phyloP scores from a whole-genome alignment of 495 filamentous ascomycete genomes.

The Cercophora sp. region DNA sequence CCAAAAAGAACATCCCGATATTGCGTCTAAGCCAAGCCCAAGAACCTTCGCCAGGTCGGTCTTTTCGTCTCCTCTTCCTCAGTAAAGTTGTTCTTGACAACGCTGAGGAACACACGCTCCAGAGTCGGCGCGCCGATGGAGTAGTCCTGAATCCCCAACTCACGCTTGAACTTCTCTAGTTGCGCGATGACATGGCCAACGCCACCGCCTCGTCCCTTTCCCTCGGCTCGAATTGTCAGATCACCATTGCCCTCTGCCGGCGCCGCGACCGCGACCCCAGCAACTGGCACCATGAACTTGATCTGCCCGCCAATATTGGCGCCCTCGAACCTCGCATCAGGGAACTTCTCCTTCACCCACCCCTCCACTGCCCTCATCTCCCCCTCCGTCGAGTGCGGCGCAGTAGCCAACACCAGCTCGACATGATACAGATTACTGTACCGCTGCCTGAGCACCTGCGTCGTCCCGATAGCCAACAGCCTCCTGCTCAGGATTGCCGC shows the following conservation, averaged over 20 bases:
- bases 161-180: conserved; percentile 61
- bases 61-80: conserved; percentile 54
- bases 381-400: conserved; percentile 59
- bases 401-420: conserved; percentile 64
- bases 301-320: conserved; percentile 75
- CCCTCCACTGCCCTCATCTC: conserved; percentile 59
- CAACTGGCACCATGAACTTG: conserved; percentile 63
- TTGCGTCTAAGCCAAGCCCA: neutral
- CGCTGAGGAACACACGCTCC: conserved; percentile 78
- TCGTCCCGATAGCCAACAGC: conserved; percentile 65
- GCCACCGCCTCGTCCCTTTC: conserved; percentile 30
- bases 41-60: conserved; percentile 1
- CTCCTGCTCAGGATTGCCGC: conserved; percentile 60
- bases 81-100: conserved; percentile 68
- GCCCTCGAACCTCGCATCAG: conserved; percentile 58
- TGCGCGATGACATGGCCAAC: conserved; percentile 14
- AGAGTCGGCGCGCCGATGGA: conserved; percentile 72
- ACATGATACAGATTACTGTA: conserved; percentile 60
- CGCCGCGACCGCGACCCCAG: conserved; percentile 18
- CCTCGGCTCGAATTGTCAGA: neutral
- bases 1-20: too few species aligned
- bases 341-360: conserved; percentile 57
- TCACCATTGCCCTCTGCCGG: neutral
- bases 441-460: conserved; percentile 51
- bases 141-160: conserved; percentile 67